Evolutionary conservation across 306 rosid species (phyloP).

Genomic region (Inga oerstediana): DNA sequence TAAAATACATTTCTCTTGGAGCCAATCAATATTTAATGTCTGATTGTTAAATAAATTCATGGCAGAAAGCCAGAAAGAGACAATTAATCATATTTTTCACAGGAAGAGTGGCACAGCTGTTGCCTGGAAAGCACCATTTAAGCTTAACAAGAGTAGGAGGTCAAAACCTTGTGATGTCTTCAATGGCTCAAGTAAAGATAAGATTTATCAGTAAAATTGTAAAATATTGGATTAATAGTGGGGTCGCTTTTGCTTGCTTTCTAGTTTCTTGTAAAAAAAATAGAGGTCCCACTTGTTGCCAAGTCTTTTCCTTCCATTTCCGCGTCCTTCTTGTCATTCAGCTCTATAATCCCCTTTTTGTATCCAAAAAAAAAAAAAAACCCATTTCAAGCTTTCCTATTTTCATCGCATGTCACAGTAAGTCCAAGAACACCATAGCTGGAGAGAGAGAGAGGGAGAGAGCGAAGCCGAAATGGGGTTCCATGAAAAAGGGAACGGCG

Average conservation of each 20-base stretch:
- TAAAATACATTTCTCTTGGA: neutral
- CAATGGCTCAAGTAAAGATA: neutral
- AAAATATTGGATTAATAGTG: neutral
- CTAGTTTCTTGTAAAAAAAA: conserved; percentile 28
- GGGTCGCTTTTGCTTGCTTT: conserved; percentile 48
- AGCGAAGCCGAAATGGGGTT: conserved; percentile 54
- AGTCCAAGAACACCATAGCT: conserved; percentile 27
- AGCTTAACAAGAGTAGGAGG: conserved; percentile 32
- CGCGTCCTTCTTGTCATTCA: conserved; percentile 28
- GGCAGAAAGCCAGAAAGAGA: neutral
- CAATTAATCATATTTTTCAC: conserved; percentile 3
- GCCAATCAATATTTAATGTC: neutral
- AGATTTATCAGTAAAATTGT: neutral
- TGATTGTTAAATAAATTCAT: neutral
- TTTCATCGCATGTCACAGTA: conserved; percentile 23
- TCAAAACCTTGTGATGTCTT: conserved; percentile 36
- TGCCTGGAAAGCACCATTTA: conserved; percentile 48
- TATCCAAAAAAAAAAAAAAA: too few relatives aligned
- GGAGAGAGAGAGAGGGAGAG: neutral
- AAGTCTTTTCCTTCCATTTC: conserved; percentile 31
- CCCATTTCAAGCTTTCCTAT: conserved; percentile 25
- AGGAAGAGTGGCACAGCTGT: neutral
- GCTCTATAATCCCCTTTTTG: conserved; percentile 44
- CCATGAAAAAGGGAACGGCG: conserved; percentile 69
- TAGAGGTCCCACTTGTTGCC: conserved; percentile 38